Evolutionary conservation across 192 early-diverging fungal species (phyloP), one percentile per base, ranked within the genome.

Genomic region (Lunasporangiospora selenospora): DNA sequence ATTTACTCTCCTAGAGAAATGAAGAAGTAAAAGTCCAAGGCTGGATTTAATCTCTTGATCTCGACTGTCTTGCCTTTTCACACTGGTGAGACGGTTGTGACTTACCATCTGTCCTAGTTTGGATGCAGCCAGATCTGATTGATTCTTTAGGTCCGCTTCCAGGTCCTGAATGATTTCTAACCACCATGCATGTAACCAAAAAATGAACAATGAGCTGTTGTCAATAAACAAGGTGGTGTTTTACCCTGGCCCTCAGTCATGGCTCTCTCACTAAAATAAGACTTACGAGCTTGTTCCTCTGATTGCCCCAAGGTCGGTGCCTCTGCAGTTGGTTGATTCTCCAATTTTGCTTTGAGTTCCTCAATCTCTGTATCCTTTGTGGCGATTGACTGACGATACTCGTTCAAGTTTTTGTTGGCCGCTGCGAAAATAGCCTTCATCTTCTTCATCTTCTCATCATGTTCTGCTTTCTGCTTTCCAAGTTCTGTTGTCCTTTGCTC

Each of bases 371-470:
- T 52, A 37, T 83, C 80, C 55, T 84, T 80, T 30, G 62, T 44
- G 0, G 79, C 56, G 32, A 83, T 78, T 5, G 75, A 63, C n/a
- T 79, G 76, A 1, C 83, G 69, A 41, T 83, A 81, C 6, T 84
- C 80, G 39, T 78, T 81, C 30, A 87, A 53, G 37, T 75, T 87
- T 31, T 81, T 81, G 33, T 81, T 84, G 16, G 83, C 81, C 38
- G 77, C 81, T 13, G 75, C 80, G 57, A 86, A 86, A 9, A 86
- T 84, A 0, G 77, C 85, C 75, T 78, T 71, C 82, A 84, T 86
- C 55, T 85, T 82, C 43, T 84, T 85, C 53, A 84, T 43, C 46
- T 88, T 87, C 19, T 83, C 83, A 26, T 87, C 80, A 30, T 83
- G 79, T 45, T 85, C 85, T 26, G 55, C 58, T 80, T 70, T 60